Percentiles rank a stretch among this genome's conserved stretches.
phyloP scores from a whole-genome alignment of 495 filamentous ascomycete genomes.

The Xylaria telfairii region DNA sequence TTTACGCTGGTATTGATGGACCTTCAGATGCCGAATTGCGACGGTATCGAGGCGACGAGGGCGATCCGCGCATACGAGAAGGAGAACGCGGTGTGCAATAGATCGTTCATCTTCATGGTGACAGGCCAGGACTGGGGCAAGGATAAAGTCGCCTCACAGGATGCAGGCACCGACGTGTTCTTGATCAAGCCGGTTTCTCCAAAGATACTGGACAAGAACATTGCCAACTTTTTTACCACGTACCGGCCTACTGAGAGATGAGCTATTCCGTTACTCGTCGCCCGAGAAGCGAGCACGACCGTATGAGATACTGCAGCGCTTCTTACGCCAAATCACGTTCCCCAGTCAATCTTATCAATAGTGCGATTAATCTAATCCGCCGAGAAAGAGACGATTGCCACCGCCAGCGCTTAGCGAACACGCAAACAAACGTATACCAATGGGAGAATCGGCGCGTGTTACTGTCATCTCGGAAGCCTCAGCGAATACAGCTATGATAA shows the following conservation, averaged over 20 bases:
- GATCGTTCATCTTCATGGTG: constrained; percentile 26
- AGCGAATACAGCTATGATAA: too few relatives aligned
- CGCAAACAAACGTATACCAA: too few relatives aligned
- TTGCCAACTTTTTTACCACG: constrained; percentile 15
- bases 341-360: too few relatives aligned
- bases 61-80: constrained; percentile 23
- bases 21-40: constrained; percentile 30
- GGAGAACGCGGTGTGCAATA: background rate
- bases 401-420: too few relatives aligned
- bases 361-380: too few relatives aligned
- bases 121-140: constrained; percentile 27
- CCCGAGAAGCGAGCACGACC: background rate
- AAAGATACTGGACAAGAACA: constrained; percentile 19
- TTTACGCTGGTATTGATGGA: constrained; percentile 27
- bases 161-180: constrained; percentile 20
- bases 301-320: background rate
- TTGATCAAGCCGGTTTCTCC: constrained; percentile 22
- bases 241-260: background rate
- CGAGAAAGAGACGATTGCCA: too few relatives aligned
- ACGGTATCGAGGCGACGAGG: constrained; percentile 25
- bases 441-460: too few relatives aligned
- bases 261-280: too few relatives aligned
- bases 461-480: too few relatives aligned
- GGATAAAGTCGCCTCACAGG: constrained; percentile 18
- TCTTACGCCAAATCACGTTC: too few relatives aligned